Conservation (phyloP, 1,284 basidiomycete species). For the Ustilago curta region DNA sequence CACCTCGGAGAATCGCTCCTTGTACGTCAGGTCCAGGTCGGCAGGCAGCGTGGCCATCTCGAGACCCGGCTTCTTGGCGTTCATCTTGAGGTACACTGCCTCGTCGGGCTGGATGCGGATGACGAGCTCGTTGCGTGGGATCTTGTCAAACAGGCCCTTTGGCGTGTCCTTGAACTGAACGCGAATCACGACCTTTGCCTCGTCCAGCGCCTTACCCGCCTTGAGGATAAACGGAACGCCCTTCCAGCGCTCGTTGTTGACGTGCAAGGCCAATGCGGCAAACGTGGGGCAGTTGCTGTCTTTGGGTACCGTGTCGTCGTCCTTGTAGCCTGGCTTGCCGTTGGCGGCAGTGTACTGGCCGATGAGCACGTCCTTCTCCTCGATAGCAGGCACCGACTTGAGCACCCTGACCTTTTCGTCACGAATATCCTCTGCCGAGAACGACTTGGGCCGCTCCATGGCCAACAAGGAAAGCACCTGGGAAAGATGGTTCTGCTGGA, state of each 20-base stretch:
- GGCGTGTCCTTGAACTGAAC: conserved; percentile 66
- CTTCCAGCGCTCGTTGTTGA: conserved; percentile 67
- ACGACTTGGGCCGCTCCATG: conserved; percentile 69
- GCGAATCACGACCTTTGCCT: conserved; percentile 67
- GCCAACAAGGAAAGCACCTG: conserved; percentile 69
- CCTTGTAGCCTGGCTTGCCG: conserved; percentile 70
- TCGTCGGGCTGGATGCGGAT: conserved; percentile 67
- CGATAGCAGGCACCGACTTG: conserved; percentile 65
- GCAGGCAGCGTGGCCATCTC: conserved; percentile 55
- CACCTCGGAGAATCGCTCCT: conserved; percentile 63
- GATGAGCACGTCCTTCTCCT: conserved; percentile 66
- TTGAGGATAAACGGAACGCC: conserved; percentile 68
- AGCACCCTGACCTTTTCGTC: conserved; percentile 70
- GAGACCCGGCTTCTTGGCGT: conserved; percentile 66
- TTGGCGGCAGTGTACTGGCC: conserved; percentile 68
- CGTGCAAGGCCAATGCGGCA: conserved; percentile 66
- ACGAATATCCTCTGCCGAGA: conserved; percentile 69
- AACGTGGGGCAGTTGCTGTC: conserved; percentile 70
- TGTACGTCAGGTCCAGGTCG: conserved; percentile 64
- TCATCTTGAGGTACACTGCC: conserved; percentile 66
- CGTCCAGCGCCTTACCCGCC: conserved; percentile 68
- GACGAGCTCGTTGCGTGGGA: conserved; percentile 67
- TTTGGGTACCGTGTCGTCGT: conserved; percentile 70
- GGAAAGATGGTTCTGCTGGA: conserved; percentile 70
- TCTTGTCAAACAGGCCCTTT: conserved; percentile 49